Percentiles rank a stretch among this genome's conserved stretches.
Conservation (phyloP, 495 filamentous ascomycete species). For the Aspergillus indologenus region DNA sequence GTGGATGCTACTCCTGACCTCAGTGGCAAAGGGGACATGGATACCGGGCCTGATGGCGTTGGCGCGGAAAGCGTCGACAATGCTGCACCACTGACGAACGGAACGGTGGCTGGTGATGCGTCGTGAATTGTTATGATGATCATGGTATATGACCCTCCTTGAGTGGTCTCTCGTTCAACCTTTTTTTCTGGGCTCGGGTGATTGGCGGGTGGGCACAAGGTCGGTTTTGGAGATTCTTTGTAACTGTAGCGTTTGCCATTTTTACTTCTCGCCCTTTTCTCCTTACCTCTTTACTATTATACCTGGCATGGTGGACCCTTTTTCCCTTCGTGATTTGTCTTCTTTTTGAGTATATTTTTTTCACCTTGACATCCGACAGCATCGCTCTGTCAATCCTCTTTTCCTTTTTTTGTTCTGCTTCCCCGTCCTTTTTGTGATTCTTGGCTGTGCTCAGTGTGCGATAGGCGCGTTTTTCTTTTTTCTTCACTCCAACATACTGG, state of each 20-base stretch:
- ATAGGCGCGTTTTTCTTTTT: slow-evolving; percentile 4
- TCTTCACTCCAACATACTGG: background rate
- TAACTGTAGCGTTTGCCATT: slow-evolving; percentile 10
- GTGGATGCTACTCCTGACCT: slow-evolving; percentile 16
- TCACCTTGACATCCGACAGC: background rate
- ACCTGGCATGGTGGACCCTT: background rate
- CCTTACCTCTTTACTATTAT: background rate
- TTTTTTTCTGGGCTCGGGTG: slow-evolving; percentile 1
- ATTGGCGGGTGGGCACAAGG: background rate
- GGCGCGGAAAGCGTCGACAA: slow-evolving; percentile 14
- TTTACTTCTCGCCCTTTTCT: slow-evolving; percentile 5
- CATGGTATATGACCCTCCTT: slow-evolving; percentile 1
- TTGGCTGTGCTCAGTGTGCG: background rate
- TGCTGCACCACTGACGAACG: slow-evolving; percentile 32
- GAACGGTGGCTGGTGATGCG: slow-evolving; percentile 25
- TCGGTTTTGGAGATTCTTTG: slow-evolving; percentile 5
- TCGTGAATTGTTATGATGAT: slow-evolving; percentile 22
- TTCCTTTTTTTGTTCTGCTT: slow-evolving; percentile 8
- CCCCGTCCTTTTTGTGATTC: slow-evolving; percentile 4
- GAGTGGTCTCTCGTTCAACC: background rate
- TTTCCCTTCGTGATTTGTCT: slow-evolving; percentile 4
- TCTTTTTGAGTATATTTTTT: slow-evolving; percentile 7
- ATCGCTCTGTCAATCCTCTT: slow-evolving; percentile 12
- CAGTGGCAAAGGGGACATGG: slow-evolving; percentile 11
- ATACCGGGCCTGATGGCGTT: slow-evolving; percentile 5